These are phyloP conservation scores for Hyaloscypha variabilis DNA, from an alignment of 495 filamentous ascomycete genomes.

Conservation along the genomic window DNA sequence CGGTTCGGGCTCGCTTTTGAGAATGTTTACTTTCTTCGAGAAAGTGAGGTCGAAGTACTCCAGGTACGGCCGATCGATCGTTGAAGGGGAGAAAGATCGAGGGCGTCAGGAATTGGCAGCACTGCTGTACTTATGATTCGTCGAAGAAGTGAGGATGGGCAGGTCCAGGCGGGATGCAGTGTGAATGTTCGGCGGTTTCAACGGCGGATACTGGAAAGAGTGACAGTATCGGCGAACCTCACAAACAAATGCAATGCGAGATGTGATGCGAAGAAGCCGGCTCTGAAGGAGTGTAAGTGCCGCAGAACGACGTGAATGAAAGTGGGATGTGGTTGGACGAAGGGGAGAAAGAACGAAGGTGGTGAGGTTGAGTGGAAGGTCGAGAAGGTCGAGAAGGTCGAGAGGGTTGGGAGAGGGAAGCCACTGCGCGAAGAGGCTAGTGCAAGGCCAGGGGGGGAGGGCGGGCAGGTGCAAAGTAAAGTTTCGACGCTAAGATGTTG, in stretches of 20 bases:
- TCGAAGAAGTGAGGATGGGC: slow-evolving; percentile 36
- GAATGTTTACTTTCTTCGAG: slow-evolving; percentile 27
- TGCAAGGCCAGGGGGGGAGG: neutral
- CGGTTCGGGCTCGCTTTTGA: slow-evolving; percentile 8
- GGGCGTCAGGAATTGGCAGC: slow-evolving; percentile 32
- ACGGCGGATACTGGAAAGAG: slow-evolving; percentile 38
- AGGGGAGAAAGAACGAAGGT: slow-evolving; percentile 37
- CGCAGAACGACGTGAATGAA: slow-evolving; percentile 30
- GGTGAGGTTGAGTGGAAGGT: slow-evolving; percentile 21
- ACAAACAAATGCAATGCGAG: slow-evolving; percentile 22
- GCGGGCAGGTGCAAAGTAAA: neutral
- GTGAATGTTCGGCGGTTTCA: slow-evolving; percentile 26
- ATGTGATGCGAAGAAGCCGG: too few relatives aligned
- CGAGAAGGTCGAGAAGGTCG: slow-evolving; percentile 1
- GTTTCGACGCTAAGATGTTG: too few relatives aligned
- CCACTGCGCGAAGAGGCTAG: neutral
- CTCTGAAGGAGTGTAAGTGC: slow-evolving; percentile 36
- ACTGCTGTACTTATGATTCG: slow-evolving; percentile 30
- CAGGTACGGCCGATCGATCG: slow-evolving; percentile 13
- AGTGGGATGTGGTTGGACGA: slow-evolving; percentile 30
- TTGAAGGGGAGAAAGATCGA: slow-evolving; percentile 25
- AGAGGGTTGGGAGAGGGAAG: neutral
- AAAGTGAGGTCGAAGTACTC: slow-evolving; percentile 19
- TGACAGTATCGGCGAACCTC: slow-evolving; percentile 38
- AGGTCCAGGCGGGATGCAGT: slow-evolving; percentile 26